Evolutionary conservation across 2,329 filamentous ascomycete genomes (phyloP).

Genomic region (Xylaria sp.): DNA sequence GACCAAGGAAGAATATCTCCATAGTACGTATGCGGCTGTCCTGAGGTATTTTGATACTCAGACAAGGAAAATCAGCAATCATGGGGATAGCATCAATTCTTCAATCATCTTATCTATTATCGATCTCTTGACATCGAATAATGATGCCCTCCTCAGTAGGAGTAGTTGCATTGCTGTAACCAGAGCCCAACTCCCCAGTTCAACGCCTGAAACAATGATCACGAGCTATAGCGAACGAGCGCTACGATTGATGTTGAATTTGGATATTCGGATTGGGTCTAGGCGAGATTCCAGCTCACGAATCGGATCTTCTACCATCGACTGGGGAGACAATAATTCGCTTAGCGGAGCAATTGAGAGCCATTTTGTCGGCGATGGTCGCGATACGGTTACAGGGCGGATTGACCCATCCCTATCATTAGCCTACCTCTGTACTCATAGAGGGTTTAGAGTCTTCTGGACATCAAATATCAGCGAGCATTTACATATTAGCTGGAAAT

Average conservation of each 20-base stretch:
- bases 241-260: constrained; percentile 22
- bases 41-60: constrained; percentile 22
- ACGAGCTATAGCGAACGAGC: constrained; percentile 18
- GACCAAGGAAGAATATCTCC: constrained; percentile 26
- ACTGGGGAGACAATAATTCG: constrained; percentile 21
- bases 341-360: constrained; percentile 15
- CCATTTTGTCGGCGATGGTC: constrained; percentile 20
- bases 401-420: constrained; percentile 25
- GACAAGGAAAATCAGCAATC: not conserved
- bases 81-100: not conserved
- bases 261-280: constrained; percentile 21
- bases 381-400: constrained; percentile 19
- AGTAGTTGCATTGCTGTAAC: constrained; percentile 2
- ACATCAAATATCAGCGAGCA: constrained; percentile 41
- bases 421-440: constrained; percentile 28
- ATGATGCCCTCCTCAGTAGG: constrained; percentile 17
- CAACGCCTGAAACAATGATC: not conserved
- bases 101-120: constrained; percentile 10
- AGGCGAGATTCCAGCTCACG: not conserved
- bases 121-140: not conserved
- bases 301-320: constrained; percentile 11
- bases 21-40: constrained; percentile 18
- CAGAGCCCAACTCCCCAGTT: not conserved
- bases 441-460: constrained; percentile 39
- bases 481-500: constrained; percentile 39